Conservation (phyloP, 208 protist species). For the Tritrichomonas foetus region DNA sequence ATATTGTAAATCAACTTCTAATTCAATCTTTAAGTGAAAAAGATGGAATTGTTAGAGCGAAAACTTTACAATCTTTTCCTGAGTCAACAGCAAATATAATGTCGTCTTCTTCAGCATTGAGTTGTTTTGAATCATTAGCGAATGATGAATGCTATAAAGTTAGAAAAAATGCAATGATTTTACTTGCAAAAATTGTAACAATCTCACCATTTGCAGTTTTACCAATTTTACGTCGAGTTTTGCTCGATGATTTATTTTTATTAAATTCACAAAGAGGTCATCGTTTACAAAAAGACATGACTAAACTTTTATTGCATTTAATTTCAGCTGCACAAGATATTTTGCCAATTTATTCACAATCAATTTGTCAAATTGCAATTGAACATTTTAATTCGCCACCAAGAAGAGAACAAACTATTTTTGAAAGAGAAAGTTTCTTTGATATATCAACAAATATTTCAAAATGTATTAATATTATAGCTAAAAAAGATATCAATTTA, state of each 20-base stretch:
- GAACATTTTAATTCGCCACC: not conserved
- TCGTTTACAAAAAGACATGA: not conserved
- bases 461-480: not conserved
- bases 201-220: not conserved
- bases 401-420: not conserved
- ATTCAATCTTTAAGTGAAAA: not conserved
- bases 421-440: not conserved
- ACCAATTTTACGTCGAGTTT: not conserved
- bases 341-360: not conserved
- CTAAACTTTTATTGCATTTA: not conserved
- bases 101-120: not conserved
- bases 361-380: not conserved
- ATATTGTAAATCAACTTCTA: not conserved
- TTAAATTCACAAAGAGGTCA: not conserved
- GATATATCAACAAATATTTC: not conserved
- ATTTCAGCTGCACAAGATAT: not conserved
- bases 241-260: not conserved
- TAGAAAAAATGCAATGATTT: not conserved
- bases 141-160: conserved; percentile 34
- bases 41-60: not conserved
- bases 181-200: not conserved
- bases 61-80: not conserved
- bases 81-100: not conserved
- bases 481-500: not conserved
- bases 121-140: not conserved